These are phyloP conservation scores for Starmera caribaea DNA, from an alignment of 805 yeast species.

Conservation along the genomic window DNA sequence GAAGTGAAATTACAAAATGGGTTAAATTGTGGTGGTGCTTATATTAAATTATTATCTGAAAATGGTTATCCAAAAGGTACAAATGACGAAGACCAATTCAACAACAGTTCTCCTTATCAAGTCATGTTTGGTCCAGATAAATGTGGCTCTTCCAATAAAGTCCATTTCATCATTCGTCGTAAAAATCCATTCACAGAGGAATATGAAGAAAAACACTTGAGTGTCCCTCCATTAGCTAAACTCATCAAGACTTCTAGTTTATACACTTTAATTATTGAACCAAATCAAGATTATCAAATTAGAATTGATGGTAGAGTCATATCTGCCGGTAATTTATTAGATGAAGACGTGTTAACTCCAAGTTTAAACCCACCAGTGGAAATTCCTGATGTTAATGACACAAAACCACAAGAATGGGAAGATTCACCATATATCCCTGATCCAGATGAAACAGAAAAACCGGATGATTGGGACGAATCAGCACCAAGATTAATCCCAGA, in stretches of 20 bases:
- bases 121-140: constrained; percentile 93
- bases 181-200: constrained; percentile 43
- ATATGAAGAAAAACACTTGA: constrained; percentile 60
- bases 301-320: constrained; percentile 73
- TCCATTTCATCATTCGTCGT: constrained; percentile 65
- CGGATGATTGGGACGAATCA: constrained; percentile 77
- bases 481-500: constrained; percentile 59
- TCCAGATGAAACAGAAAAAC: constrained; percentile 53
- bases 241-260: constrained; percentile 48
- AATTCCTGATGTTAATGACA: constrained; percentile 46
- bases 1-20: constrained; percentile 81
- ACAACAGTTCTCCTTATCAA: constrained; percentile 63
- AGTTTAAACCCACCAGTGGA: constrained; percentile 56
- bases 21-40: constrained; percentile 82
- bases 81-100: constrained; percentile 36
- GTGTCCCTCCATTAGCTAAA: constrained; percentile 48
- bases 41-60: constrained; percentile 59
- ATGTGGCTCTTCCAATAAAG: constrained; percentile 74
- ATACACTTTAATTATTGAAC: constrained; percentile 67
- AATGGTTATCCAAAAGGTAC: constrained; percentile 20
- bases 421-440: constrained; percentile 61
- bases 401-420: constrained; percentile 78
- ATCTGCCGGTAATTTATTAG: constrained; percentile 58
- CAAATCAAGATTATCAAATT: constrained; percentile 64
- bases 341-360: constrained; percentile 50